phyloP scores from a whole-genome alignment of 768 basidiomycete genomes.

The Rhodotorula toruloides region DNA sequence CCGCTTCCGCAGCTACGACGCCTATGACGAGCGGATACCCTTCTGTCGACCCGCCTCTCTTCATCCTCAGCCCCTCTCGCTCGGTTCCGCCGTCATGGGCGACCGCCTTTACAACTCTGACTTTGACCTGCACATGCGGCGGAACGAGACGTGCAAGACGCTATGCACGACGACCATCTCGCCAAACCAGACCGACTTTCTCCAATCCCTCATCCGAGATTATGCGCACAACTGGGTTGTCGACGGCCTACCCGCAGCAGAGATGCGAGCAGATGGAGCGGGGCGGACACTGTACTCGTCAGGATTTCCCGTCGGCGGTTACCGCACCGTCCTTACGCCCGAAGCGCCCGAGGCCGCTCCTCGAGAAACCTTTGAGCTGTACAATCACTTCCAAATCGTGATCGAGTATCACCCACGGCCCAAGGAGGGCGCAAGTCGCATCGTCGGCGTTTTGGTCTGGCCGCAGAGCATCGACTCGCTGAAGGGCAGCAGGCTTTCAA shows the following conservation, averaged over 20 bases:
- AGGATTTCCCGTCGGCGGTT: slow-evolving; percentile 86
- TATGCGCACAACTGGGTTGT: slow-evolving; percentile 92
- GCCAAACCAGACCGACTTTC: slow-evolving; percentile 72
- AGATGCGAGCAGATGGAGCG: slow-evolving; percentile 63
- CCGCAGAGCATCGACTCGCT: slow-evolving; percentile 47
- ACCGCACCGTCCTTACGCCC: slow-evolving; percentile 41
- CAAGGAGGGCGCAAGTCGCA: slow-evolving; percentile 62
- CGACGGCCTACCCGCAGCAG: slow-evolving; percentile 87
- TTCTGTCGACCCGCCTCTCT: slow-evolving; percentile 68
- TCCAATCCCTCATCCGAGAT: slow-evolving; percentile 82
- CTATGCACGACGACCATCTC: slow-evolving; percentile 65
- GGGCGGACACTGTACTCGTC: slow-evolving; percentile 75
- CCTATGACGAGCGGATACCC: slow-evolving; percentile 77
- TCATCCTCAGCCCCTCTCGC: slow-evolving; percentile 51
- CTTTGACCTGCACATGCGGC: slow-evolving; percentile 60
- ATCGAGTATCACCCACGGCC: slow-evolving; percentile 70
- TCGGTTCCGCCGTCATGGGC: slow-evolving; percentile 93
- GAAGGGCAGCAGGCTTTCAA: not conserved
- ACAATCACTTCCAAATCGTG: slow-evolving; percentile 72
- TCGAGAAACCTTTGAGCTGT: slow-evolving; percentile 63
- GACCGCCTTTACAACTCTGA: slow-evolving; percentile 89
- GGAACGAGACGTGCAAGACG: slow-evolving; percentile 67
- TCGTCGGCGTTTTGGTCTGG: slow-evolving; percentile 92
- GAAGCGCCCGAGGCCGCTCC: slow-evolving; percentile 45
- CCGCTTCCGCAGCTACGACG: slow-evolving; percentile 57